Evolutionary conservation across 1,139 yeast species (phyloP).

Genomic region (Magnusiomyces suaveolens): DNA sequence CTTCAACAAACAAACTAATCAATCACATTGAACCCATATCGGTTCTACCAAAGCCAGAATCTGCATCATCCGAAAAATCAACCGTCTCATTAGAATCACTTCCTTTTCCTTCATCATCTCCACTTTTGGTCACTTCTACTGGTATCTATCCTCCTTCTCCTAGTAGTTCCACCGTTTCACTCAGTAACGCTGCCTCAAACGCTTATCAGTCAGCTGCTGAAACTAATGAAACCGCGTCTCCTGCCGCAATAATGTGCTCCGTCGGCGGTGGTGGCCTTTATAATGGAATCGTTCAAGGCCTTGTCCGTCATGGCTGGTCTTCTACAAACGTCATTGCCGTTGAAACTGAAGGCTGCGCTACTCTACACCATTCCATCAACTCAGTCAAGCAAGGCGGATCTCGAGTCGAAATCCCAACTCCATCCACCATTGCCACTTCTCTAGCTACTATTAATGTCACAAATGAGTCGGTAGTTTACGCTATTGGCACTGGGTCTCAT

Average conservation of each 20-base stretch:
- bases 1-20: not conserved
- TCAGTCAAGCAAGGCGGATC: constrained; percentile 28
- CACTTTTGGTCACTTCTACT: not conserved
- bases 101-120: constrained; percentile 1
- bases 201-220: no score
- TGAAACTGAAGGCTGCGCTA: constrained; percentile 61
- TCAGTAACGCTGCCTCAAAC: not conserved
- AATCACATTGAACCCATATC: no score
- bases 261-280: constrained; percentile 72
- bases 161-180: not conserved
- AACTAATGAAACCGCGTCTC: not conserved
- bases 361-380: constrained; percentile 42
- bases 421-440: constrained; percentile 52
- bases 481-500: constrained; percentile 24
- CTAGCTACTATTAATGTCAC: constrained; percentile 54
- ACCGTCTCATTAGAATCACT: not conserved
- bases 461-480: constrained; percentile 40
- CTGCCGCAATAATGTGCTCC: constrained; percentile 49
- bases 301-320: constrained; percentile 22
- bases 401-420: constrained; percentile 36
- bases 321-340: constrained; percentile 43
- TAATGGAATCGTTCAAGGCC: constrained; percentile 54
- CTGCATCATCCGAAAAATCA: not conserved
- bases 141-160: not conserved
- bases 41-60: no score